Conservation (phyloP, 768 basidiomycete genomes). For the Trametes gibbosa region DNA sequence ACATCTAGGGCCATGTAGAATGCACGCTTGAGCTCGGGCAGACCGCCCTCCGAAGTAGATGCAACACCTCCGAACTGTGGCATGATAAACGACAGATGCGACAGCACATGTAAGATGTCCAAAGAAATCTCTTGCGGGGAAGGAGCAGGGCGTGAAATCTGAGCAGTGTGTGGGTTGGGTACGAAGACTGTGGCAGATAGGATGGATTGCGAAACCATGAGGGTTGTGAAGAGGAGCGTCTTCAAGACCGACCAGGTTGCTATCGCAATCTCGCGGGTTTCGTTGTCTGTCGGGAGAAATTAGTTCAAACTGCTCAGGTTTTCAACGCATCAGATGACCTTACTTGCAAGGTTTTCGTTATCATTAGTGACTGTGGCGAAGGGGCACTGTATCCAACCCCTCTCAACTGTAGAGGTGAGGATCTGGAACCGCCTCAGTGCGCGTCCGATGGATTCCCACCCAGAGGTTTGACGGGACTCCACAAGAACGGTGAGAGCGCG, state of each 20-base stretch:
- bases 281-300: neutral
- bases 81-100: conserved; percentile 71
- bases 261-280: conserved; percentile 43
- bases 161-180: conserved; percentile 32
- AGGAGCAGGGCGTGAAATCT: neutral
- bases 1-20: conserved; percentile 81
- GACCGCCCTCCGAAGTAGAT: conserved; percentile 50
- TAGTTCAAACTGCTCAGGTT: neutral
- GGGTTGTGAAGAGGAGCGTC: conserved; percentile 67
- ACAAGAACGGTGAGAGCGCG: conserved; percentile 25
- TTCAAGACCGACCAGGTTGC: conserved; percentile 69
- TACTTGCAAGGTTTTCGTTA: conserved; percentile 32
- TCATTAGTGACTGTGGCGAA: conserved; percentile 27
- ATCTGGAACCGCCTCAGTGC: conserved; percentile 19
- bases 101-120: conserved; percentile 53
- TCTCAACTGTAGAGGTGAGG: conserved; percentile 24
- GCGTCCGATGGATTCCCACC: conserved; percentile 27
- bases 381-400: conserved; percentile 29
- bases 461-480: conserved; percentile 24
- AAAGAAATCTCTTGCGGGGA: conserved; percentile 50
- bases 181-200: conserved; percentile 55
- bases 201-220: conserved; percentile 67
- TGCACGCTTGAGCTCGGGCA: conserved; percentile 68
- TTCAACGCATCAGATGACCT: neutral
- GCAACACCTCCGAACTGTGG: conserved; percentile 77